These are phyloP conservation scores for Rhododendron vialii DNA, from an alignment of 148 eudicot genomes.

Conservation along the genomic window DNA sequence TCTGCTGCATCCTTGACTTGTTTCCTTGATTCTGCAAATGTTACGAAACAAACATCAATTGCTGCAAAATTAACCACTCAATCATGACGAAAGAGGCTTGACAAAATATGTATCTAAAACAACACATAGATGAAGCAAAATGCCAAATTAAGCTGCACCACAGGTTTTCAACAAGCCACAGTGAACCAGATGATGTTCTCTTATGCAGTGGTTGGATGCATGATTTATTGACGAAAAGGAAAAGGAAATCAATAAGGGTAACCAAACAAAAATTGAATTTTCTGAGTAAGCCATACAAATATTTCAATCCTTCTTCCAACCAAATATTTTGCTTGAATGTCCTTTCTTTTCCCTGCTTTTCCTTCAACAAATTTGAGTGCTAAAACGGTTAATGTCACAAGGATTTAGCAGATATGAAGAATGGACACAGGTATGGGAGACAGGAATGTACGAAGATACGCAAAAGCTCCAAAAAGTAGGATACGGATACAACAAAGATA, in stretches of 20 bases:
- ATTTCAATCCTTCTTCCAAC: background rate
- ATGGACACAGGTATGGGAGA: background rate
- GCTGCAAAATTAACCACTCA: background rate
- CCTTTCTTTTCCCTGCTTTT: background rate
- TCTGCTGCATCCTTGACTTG: conserved; percentile 75
- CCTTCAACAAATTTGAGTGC: background rate
- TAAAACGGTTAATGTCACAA: background rate
- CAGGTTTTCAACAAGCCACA: background rate
- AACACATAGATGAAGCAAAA: background rate
- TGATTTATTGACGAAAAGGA: background rate
- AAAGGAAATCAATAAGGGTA: background rate
- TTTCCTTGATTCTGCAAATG: conserved; percentile 60
- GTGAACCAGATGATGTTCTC: background rate
- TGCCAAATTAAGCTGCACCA: background rate
- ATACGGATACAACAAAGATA: background rate
- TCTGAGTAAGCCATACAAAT: background rate
- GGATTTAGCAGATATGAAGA: background rate
- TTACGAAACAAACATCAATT: conserved; percentile 9
- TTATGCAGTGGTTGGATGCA: background rate
- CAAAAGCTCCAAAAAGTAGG: background rate
- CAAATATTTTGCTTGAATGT: background rate
- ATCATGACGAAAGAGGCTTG: background rate
- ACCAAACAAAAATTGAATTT: background rate
- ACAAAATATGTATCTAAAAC: background rate
- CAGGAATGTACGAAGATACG: background rate